Conservation (phyloP, 768 basidiomycete species). For the Pulveroboletus frians region DNA sequence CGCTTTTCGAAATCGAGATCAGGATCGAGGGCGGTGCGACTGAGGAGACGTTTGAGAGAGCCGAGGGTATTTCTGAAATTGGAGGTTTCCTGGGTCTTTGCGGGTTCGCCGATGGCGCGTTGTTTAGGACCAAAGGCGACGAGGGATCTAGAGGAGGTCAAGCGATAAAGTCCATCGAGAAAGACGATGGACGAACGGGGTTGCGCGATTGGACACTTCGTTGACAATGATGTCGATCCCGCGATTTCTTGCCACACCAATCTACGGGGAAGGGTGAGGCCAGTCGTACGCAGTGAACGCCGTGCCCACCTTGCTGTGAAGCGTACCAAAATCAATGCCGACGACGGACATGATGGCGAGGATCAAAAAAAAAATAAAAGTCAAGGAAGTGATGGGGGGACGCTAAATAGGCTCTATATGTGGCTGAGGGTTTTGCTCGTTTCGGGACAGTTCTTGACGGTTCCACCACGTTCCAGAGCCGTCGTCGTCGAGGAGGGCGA, state of each 20-base stretch:
- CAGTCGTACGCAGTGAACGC: background rate
- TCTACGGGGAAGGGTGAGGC: constrained; percentile 40
- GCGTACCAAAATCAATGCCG: constrained; percentile 89
- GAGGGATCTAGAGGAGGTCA: constrained; percentile 61
- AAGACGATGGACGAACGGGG: constrained; percentile 63
- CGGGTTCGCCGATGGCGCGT: constrained; percentile 87
- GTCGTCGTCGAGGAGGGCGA: background rate
- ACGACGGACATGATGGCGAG: constrained; percentile 75
- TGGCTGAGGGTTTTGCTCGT: constrained; percentile 22
- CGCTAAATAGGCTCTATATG: background rate
- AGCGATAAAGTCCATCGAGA: background rate
- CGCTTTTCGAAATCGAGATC: constrained; percentile 87
- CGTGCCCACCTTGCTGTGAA: constrained; percentile 71
- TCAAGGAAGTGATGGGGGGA: background rate
- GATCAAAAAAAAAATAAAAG: background rate
- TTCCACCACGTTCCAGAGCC: constrained; percentile 25
- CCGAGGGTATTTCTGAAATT: constrained; percentile 99
- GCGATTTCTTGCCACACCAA: constrained; percentile 91
- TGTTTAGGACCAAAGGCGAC: constrained; percentile 92
- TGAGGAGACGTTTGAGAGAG: constrained; percentile 84
- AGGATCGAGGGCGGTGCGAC: constrained; percentile 71
- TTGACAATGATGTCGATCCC: constrained; percentile 99
- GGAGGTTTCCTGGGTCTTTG: constrained; percentile 96
- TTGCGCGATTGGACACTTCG: constrained; percentile 95
- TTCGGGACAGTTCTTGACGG: constrained; percentile 21